Evolutionary conservation across 768 basidiomycete species (phyloP), one percentile per base, ranked within the genome.

Genomic region (Scleroderma citrinum): DNA sequence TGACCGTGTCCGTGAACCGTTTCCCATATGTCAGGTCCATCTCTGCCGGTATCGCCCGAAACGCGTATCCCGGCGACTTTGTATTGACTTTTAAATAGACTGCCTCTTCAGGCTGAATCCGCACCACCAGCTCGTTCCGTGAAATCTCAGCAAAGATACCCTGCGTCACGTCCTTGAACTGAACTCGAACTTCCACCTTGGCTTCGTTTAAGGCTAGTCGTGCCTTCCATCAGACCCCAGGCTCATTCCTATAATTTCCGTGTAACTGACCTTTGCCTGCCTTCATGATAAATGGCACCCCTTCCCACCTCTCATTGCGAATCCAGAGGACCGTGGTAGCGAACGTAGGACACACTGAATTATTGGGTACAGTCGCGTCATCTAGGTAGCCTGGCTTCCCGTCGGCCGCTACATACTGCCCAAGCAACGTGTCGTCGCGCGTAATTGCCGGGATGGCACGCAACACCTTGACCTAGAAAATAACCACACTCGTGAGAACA

Each of bases 341-440:
- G 61, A 84, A 99, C 5, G 95, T 99, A 7, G 96, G 95, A 71
- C 93, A 96, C 37, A 82, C 78, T 20, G 94, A 97, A 62, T 81
- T 81, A 64, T 80, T 92, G 32, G 95, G 95, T 21, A 98, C 95
- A 2, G 92, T 97, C 24, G 87, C 82, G 65, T 99, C 95, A 55
- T 99, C 95, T 50, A 96, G 82, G 68, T 99, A 98, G n/a, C 95
- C 95, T n/a, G 96, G 94, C 69, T 97, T 96, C 51, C 85, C 89
- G 57, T 88, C 82, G 23, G 86, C 85, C 31, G 75, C 73, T 44
- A 90, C 87, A 66, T 99, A 99, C 69, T 99, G 95, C 10, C 96
- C 95, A 46, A 99, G 81, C 42, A 99, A 82, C 29, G 84, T 85
- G 60, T 98, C 93, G 47, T 75, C 69, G 31, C 69, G 71, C 56